phyloP scores from a whole-genome alignment of 2,329 filamentous ascomycete genomes.

The Apiospora hydei region DNA sequence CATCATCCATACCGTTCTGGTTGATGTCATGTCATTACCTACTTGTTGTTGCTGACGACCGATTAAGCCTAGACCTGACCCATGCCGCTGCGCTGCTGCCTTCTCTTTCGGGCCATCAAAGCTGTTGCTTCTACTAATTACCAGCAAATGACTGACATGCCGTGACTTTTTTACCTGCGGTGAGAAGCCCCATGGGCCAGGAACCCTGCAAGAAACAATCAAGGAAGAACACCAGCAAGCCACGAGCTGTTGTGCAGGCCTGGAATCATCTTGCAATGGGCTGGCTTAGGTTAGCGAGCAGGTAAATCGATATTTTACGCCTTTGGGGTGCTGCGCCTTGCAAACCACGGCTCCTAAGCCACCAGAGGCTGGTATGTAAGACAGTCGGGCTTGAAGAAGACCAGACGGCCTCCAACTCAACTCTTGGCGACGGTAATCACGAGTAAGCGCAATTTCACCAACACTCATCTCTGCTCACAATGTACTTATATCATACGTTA shows the following conservation, averaged over 20 bases:
- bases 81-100: neutral
- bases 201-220: neutral
- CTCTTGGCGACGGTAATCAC: too few species aligned
- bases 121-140: neutral
- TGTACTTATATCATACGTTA: neutral
- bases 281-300: neutral
- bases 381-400: neutral
- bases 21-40: neutral
- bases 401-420: neutral
- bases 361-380: neutral
- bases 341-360: neutral
- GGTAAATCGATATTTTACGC: neutral
- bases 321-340: neutral
- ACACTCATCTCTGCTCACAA: neutral
- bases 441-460: neutral
- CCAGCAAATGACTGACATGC: neutral
- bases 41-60: neutral
- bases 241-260: neutral
- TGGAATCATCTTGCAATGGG: neutral
- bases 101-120: neutral
- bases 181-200: neutral
- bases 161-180: neutral
- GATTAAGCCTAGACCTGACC: neutral
- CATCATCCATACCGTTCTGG: neutral
- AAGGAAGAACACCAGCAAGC: neutral